Base-by-base conservation (phyloP, 1,284 basidiomycete species). In the Spongispora temasekensis region DNA sequence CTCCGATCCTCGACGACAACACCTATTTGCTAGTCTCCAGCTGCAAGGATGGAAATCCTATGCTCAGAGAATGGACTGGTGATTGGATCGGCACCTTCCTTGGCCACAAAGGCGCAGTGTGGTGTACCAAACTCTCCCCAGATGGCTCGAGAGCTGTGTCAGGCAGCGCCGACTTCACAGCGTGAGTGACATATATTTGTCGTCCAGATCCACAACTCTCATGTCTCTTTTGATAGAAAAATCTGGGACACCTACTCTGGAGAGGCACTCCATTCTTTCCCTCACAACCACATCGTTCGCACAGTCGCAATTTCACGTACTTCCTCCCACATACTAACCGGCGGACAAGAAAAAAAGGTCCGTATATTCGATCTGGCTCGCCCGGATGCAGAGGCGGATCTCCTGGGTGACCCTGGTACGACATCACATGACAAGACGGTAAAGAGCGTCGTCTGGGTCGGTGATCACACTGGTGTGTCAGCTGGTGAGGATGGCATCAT, bases 81-180 rank as follows among this genome's bases (percentile, higher is more conserved):
- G 97, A 99, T 76, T 99, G 97, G 97, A 92, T 98, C 69, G 97
- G 97, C 25, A 98, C 97, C 7, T 99, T 99, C 76, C 82, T 98
- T 19, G 96, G 96, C 3, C 97, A 99, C 81, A 99, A 99, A 76
- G 97, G 97, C 63, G 97, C 97, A 7, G 97, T 99, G 6, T 99
- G 97, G 97, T 90, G 91, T 61, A 93, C 93, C 56, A 97, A 98
- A 77, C 87, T 99, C 61, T 95, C 92, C n/a, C 79, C 83, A 21
- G 94, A 95, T 76, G 85, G 90, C 46, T 86, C 93, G 23, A 84
- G 89, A 68, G 97, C 97, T 12, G 95, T 91, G 12, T 94, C 96
- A 1, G 97, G 93, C 34, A 95, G 93, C 74, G 97, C 97, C 44
- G 97, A 99, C 79, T 99, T 99, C 73, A 95, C 94, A 53, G 97